These are phyloP conservation scores for Pseudoturritis turrita DNA, from an alignment of 345 rosid genomes.

Conservation along the genomic window DNA sequence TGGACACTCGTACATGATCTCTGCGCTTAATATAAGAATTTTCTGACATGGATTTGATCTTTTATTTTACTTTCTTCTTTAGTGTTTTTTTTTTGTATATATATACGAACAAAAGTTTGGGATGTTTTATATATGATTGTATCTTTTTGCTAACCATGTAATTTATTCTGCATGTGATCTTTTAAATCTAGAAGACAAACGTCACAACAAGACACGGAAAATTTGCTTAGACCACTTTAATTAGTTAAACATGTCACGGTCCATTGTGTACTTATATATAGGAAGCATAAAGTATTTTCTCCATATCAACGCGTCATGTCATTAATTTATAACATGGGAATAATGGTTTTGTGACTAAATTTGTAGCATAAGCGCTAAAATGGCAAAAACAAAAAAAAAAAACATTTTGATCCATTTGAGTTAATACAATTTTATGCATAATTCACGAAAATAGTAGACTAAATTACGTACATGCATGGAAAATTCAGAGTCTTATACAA, in stretches of 20 bases:
- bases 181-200: neutral
- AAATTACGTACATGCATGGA: neutral
- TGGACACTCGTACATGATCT: neutral
- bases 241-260: slow-evolving; percentile 12
- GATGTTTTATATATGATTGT: neutral
- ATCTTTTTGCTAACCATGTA: neutral
- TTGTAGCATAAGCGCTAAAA: neutral
- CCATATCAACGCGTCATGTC: neutral
- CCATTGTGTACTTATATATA: neutral
- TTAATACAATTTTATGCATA: neutral
- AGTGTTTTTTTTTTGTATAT: neutral
- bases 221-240: neutral
- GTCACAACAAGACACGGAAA: neutral
- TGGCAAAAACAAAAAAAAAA: too few relatives aligned
- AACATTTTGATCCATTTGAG: neutral
- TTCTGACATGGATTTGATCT: neutral
- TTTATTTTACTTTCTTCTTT: neutral
- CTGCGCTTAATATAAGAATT: neutral
- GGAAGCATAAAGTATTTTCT: neutral
- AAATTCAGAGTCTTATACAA: neutral
- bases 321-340: neutral
- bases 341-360: neutral
- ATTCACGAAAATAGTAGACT: neutral
- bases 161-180: neutral
- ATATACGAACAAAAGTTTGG: neutral